Evolutionary conservation across 176 grass and related monocot genomes (phyloP).

Genomic region (Poa pratensis): DNA sequence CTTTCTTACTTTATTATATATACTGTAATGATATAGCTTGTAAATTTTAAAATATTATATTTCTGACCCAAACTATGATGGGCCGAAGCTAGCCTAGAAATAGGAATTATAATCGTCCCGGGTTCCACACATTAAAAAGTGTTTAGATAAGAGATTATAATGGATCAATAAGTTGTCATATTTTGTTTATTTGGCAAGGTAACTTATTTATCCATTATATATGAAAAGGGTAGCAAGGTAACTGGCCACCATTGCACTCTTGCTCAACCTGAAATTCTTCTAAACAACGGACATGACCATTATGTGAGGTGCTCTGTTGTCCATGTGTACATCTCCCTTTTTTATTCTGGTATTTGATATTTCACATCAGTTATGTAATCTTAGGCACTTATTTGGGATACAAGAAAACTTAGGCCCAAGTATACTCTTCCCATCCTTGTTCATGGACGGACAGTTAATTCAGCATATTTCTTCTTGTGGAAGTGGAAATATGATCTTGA

Average conservation of each 20-base stretch:
- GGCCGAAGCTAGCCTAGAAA: no score
- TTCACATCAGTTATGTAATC: constrained; percentile 4
- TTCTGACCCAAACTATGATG: no score
- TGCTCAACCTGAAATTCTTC: constrained; percentile 77
- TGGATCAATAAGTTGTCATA: no score
- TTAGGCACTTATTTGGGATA: constrained; percentile 90
- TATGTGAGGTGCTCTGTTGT: constrained; percentile 59
- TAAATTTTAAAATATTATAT: no score
- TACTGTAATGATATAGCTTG: no score
- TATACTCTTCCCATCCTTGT: constrained; percentile 67
- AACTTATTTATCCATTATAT: constrained; percentile 45
- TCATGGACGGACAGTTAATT: constrained; percentile 83
- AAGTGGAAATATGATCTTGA: constrained; percentile 80
- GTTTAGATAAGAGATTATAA: no score
- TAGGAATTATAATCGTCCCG: no score
- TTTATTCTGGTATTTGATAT: constrained; percentile 9
- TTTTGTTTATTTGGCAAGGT: no score
- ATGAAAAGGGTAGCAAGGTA: constrained; percentile 92
- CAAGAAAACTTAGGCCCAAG: constrained; percentile 58
- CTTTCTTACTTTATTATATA: no score
- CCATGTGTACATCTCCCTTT: neutral
- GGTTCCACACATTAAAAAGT: no score
- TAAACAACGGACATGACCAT: constrained; percentile 92
- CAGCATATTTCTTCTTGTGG: constrained; percentile 77
- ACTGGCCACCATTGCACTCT: constrained; percentile 84